These are phyloP conservation scores for Planoprotostelium fungivorum DNA, from an alignment of 78 protist species.

Conservation along the genomic window DNA sequence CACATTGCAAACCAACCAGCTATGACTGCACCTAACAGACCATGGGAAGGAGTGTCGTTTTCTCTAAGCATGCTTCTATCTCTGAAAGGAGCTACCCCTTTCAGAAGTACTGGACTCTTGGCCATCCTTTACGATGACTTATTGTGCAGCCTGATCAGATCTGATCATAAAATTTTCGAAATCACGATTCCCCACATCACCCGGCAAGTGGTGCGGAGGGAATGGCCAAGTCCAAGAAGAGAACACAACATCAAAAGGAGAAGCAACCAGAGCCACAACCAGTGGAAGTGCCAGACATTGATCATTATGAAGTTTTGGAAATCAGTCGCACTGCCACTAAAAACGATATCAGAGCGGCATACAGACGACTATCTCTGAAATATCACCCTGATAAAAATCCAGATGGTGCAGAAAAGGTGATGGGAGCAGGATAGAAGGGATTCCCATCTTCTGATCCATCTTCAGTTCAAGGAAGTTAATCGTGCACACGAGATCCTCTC, in stretches of 20 bases:
- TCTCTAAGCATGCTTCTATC: too few relatives aligned
- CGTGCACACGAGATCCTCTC: conserved; percentile 17
- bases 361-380: neutral
- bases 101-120: too few relatives aligned
- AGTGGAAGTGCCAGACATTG: neutral
- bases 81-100: too few relatives aligned
- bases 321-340: conserved; percentile 4
- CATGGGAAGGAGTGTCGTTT: too few relatives aligned
- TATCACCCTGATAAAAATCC: conserved; percentile 40
- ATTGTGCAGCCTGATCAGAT: too few relatives aligned
- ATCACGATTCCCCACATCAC: neutral
- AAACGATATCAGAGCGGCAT: conserved; percentile 11
- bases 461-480: neutral
- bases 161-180: neutral
- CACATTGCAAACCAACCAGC: too few relatives aligned
- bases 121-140: too few relatives aligned
- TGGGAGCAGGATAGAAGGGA: neutral
- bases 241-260: neutral
- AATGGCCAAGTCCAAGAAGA: neutral
- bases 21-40: too few relatives aligned
- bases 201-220: neutral
- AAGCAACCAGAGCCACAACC: neutral
- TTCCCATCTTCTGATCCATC: neutral
- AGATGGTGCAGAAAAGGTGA: neutral
- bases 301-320: conserved; percentile 11